Evolutionary conservation across 169 alveolate genomes (phyloP).

Genomic region (Theileria orientalis): DNA sequence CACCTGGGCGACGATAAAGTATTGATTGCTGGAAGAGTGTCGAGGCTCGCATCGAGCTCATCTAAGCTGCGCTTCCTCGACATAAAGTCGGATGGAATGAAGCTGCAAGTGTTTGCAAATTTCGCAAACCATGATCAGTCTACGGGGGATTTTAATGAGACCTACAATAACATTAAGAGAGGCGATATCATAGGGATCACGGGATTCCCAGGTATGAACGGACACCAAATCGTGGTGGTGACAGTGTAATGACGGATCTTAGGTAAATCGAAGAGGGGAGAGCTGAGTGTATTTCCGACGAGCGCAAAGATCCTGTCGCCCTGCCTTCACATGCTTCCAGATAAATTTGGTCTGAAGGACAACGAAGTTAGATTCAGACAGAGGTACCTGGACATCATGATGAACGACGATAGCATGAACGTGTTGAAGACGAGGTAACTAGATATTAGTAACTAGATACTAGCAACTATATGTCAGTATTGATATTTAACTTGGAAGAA

Average conservation of each 20-base stretch:
- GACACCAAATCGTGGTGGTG: neutral
- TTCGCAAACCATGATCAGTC: conserved; percentile 72
- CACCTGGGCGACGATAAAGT: conserved; percentile 80
- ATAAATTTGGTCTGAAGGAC: conserved; percentile 92
- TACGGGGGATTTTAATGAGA: conserved; percentile 74
- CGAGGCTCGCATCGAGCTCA: conserved; percentile 87
- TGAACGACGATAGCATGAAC: conserved; percentile 87
- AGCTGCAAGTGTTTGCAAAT: conserved; percentile 88
- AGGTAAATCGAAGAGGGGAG: conserved; percentile 94
- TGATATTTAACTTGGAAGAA: neutral
- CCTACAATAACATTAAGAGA: conserved; percentile 65
- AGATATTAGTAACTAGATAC: neutral
- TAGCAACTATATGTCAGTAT: neutral
- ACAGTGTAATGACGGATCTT: neutral
- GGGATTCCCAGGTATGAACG: conserved; percentile 78
- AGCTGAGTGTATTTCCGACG: conserved; percentile 91
- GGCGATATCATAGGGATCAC: conserved; percentile 79
- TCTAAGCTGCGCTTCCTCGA: conserved; percentile 89
- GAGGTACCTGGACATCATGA: conserved; percentile 95
- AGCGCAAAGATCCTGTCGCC: conserved; percentile 88
- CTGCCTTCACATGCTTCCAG: conserved; percentile 98
- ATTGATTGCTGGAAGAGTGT: conserved; percentile 90
- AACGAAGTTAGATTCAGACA: conserved; percentile 93
- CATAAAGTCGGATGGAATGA: conserved; percentile 85
- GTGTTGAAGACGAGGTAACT: conserved; percentile 83